These are phyloP conservation scores for Cucurbita moschata DNA, from an alignment of 306 rosid species.

Conservation along the genomic window DNA sequence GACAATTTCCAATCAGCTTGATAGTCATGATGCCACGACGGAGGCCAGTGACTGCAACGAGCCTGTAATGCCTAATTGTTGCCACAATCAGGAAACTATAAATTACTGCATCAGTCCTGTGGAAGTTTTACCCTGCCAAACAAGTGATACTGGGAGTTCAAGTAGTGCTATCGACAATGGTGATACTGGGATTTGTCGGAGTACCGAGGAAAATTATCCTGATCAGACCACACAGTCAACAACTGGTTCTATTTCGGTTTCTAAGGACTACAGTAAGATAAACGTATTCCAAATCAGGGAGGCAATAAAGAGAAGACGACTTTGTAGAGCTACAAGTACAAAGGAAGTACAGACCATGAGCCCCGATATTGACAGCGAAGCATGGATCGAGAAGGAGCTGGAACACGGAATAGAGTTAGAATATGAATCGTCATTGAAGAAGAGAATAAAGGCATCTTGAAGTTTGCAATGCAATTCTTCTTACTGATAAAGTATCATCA, in stretches of 20 bases:
- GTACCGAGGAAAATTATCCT: slow-evolving; percentile 6
- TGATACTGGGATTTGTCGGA: slow-evolving; percentile 7
- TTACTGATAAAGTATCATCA: not conserved
- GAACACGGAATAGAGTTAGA: slow-evolving; percentile 27
- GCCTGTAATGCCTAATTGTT: not conserved
- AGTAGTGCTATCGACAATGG: slow-evolving; percentile 17
- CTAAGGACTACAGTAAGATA: slow-evolving; percentile 2
- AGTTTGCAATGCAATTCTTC: not conserved
- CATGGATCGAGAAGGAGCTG: slow-evolving; percentile 37
- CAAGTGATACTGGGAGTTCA: slow-evolving; percentile 16
- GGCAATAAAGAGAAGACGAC: slow-evolving; percentile 24
- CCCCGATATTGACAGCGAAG: slow-evolving; percentile 22
- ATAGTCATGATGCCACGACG: slow-evolving; percentile 5
- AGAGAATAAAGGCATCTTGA: slow-evolving; percentile 13
- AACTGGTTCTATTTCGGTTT: slow-evolving; percentile 1
- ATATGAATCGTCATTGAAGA: slow-evolving; percentile 11
- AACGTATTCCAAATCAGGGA: slow-evolving; percentile 23
- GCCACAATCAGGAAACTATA: not conserved
- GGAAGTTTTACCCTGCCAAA: slow-evolving; percentile 13
- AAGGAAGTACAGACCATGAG: slow-evolving; percentile 1
- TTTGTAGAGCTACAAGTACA: slow-evolving; percentile 5
- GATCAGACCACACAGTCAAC: slow-evolving; percentile 11
- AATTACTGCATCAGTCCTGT: not conserved
- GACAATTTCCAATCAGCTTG: slow-evolving; percentile 6
- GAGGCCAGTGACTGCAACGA: slow-evolving; percentile 7